Evolutionary conservation across 768 basidiomycete genomes (phyloP), one percentile per base, ranked within the genome.

Genomic region (Russula brevipes): DNA sequence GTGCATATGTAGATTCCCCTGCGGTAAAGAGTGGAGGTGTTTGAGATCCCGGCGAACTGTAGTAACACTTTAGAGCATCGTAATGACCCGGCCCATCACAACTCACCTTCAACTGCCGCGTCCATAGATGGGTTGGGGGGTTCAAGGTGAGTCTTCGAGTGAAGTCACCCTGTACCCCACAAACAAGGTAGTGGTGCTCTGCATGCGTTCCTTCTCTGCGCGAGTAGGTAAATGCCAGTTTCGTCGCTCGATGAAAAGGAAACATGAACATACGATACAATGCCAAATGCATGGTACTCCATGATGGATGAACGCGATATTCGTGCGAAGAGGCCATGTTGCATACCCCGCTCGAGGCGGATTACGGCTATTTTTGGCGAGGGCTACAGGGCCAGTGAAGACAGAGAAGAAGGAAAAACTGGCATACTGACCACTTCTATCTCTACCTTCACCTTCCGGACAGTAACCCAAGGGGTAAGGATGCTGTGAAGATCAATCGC

Each of bases 201-300:
- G 89, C 84, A 66, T 89, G 81, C 2, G 76, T 79, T 36, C 87
- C 87, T 73, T 89, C 88, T 19, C 89, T 89, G 69, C 35, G 11
- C 52, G 60, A 58, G 17, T 56, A 9, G 44, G 17, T 49, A 33
- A 42, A 31, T 50, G 68, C 55, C 61, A 70, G 46, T 54, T 16
- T 59, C 64, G 49, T 38, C 53, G 57, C 44, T 17, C 4, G 31
- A 45, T n/a, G 14, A 31, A 3, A 6, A 19, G 30, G 9, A 6
- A 57, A 24, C 24, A 24, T 24, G 24, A 44, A 70, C 85, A 30
- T 73, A 88, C 86, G 86, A 88, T 62, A 91, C 81, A 64, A 87
- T 85, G 57, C 88, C 89, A 64, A 91, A 91, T 38, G 88, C 87
- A 72, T 91, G 89, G 72, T 90, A 91, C 72, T 91, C 89, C 86